These are phyloP conservation scores for Ophiostoma triangulosporum DNA, from an alignment of 2,329 filamentous ascomycete genomes.

Conservation along the genomic window DNA sequence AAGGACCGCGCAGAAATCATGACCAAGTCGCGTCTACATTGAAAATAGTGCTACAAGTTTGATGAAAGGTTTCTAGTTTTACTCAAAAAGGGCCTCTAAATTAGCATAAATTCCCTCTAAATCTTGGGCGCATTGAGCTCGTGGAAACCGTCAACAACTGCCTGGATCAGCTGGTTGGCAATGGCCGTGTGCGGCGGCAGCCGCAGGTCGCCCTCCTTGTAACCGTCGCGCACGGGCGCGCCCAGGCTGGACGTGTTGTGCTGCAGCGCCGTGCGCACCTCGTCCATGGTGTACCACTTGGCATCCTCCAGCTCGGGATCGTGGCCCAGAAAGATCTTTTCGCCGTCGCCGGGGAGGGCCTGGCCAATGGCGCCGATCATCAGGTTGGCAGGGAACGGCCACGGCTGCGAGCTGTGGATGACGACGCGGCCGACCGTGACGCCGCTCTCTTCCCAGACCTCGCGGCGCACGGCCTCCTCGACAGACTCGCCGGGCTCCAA, in stretches of 20 bases:
- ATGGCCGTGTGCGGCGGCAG: conserved; percentile 81
- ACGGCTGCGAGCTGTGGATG: conserved; percentile 73
- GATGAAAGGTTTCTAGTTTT: too few relatives aligned
- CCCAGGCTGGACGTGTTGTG: conserved; percentile 55
- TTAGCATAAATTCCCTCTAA: too few relatives aligned
- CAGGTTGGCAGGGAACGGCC: conserved; percentile 73
- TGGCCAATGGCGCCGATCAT: conserved; percentile 87
- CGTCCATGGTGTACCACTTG: conserved; percentile 73
- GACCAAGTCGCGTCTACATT: too few relatives aligned
- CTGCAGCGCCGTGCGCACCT: conserved; percentile 61
- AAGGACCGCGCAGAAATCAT: too few relatives aligned
- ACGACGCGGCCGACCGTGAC: conserved; percentile 64
- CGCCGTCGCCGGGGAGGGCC: conserved; percentile 58
- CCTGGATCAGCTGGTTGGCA: conserved; percentile 74
- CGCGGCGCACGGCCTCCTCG: conserved; percentile 69
- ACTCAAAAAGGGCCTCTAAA: too few relatives aligned
- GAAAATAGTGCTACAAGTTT: too few relatives aligned
- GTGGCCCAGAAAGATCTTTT: conserved; percentile 69
- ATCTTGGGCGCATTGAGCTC: conserved; percentile 37
- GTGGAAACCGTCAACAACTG: conserved; percentile 65
- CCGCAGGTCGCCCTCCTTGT: conserved; percentile 63
- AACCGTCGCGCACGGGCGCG: conserved; percentile 48
- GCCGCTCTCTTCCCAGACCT: conserved; percentile 78
- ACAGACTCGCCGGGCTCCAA: conserved; percentile 75
- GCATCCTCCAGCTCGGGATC: conserved; percentile 87